Conservation (phyloP, 192 early-diverging fungal genomes). For the Backusella mclennaniae region DNA sequence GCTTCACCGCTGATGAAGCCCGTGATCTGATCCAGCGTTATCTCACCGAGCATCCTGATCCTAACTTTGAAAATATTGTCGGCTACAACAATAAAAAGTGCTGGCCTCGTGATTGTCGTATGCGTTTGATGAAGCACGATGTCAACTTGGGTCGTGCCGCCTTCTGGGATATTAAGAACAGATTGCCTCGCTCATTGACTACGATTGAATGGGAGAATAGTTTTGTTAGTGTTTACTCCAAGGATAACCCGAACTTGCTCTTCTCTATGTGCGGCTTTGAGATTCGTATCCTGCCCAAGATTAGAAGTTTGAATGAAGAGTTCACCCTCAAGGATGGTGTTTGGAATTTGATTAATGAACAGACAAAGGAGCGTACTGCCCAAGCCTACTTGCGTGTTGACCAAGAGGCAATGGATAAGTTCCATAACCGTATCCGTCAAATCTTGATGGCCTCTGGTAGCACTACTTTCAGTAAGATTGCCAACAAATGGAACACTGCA, state of each 20-base stretch:
- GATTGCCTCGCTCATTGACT: constrained; percentile 93
- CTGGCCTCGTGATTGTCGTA: constrained; percentile 98
- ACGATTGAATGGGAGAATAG: constrained; percentile 98
- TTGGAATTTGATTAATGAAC: constrained; percentile 97
- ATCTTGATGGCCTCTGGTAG: constrained; percentile 97
- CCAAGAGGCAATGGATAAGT: constrained; percentile 86
- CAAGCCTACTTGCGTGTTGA: constrained; percentile 97
- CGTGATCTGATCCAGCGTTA: constrained; percentile 96
- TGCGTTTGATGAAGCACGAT: constrained; percentile 99
- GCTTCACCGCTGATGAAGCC: constrained; percentile 91
- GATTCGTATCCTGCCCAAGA: constrained; percentile 92
- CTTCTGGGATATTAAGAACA: constrained; percentile 99
- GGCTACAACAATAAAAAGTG: constrained; percentile 98
- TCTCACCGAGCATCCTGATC: constrained; percentile 97
- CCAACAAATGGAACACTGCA: constrained; percentile 93
- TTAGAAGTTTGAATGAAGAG: constrained; percentile 80
- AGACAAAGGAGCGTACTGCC: constrained; percentile 97
- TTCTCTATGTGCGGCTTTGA: constrained; percentile 90
- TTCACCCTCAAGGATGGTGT: constrained; percentile 85
- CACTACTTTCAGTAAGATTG: constrained; percentile 98
- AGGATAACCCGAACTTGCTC: constrained; percentile 96
- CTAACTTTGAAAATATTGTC: constrained; percentile 97
- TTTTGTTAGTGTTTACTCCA: constrained; percentile 94
- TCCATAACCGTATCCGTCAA: constrained; percentile 95
- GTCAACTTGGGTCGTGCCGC: constrained; percentile 97